Conservation (phyloP, 805 yeast genomes). For the Danielia oregonensis region DNA sequence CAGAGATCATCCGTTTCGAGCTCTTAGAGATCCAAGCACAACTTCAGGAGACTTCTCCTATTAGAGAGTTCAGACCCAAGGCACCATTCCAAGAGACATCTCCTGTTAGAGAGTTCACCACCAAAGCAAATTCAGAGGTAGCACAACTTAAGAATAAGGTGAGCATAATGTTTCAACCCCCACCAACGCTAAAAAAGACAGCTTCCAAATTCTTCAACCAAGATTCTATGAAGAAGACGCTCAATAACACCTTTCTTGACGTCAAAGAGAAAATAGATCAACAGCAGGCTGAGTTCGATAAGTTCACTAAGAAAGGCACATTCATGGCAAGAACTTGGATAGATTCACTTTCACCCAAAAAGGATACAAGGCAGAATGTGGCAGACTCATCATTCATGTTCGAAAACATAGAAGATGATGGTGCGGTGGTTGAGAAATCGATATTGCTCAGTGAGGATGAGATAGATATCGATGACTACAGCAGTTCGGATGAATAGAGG, state of each 20-base stretch:
- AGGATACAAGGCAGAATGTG: conserved; percentile 6
- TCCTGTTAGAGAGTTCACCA: conserved; percentile 8
- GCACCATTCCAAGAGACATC: conserved; percentile 2
- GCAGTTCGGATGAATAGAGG: conserved; percentile 10
- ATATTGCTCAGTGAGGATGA: conserved; percentile 15
- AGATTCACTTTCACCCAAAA: conserved; percentile 24
- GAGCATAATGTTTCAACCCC: conserved; percentile 11
- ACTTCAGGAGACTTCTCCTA: conserved; percentile 19
- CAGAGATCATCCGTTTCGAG: conserved; percentile 29
- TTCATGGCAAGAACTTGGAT: conserved; percentile 23
- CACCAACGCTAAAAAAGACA: not conserved
- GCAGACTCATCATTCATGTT: conserved; percentile 26
- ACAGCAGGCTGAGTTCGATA: conserved; percentile 21
- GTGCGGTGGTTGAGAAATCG: conserved; percentile 7
- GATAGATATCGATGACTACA: conserved; percentile 25
- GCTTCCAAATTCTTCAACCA: conserved; percentile 7
- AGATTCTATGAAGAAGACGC: conserved; percentile 17
- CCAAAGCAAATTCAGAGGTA: conserved; percentile 5
- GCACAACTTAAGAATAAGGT: conserved; percentile 7
- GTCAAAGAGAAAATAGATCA: conserved; percentile 16
- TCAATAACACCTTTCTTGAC: conserved; percentile 14
- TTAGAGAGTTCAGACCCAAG: conserved; percentile 12
- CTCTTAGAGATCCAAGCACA: conserved; percentile 26
- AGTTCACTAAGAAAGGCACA: conserved; percentile 22
- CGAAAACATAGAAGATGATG: conserved; percentile 19